Conservation (phyloP, 495 filamentous ascomycete species). For the Penicillium longicatenatum region DNA sequence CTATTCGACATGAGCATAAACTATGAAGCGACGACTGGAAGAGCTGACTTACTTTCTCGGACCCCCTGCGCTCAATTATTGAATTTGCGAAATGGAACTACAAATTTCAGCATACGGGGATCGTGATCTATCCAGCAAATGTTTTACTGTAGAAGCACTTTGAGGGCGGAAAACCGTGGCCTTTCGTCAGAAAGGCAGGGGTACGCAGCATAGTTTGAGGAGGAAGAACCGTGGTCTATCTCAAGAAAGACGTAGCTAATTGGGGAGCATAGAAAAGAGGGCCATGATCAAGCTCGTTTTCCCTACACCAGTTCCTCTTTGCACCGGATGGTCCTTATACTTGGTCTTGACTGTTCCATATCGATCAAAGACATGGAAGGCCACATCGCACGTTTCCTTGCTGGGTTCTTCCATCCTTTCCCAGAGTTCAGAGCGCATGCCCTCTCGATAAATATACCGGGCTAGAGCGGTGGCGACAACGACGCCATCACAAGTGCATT, state of each 20-base stretch:
- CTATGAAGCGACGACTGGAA: not conserved
- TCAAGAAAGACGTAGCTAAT: not conserved
- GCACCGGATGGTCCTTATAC: slow-evolving; percentile 28
- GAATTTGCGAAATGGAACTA: too few species aligned
- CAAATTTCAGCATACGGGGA: not conserved
- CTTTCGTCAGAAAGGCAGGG: not conserved
- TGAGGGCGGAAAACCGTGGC: not conserved
- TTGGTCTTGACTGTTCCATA: slow-evolving; percentile 34
- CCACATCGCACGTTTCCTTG: slow-evolving; percentile 16
- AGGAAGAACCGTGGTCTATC: not conserved
- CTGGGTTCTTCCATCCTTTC: slow-evolving; percentile 19
- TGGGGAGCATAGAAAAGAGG: too few species aligned
- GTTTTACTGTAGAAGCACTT: not conserved
- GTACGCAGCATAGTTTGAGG: not conserved
- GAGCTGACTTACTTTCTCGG: not conserved
- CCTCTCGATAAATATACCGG: slow-evolving; percentile 21
- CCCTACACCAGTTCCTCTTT: slow-evolving; percentile 33
- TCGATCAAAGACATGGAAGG: slow-evolving; percentile 32
- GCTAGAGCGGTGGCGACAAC: slow-evolving; percentile 22
- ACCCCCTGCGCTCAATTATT: not conserved
- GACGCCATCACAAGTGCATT: slow-evolving; percentile 25
- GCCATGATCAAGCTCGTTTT: slow-evolving; percentile 31
- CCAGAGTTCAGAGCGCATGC: slow-evolving; percentile 23
- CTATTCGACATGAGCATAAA: not conserved
- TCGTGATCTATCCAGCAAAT: not conserved